Base-by-base conservation (phyloP, 1,139 yeast species). In the Yamadazyma buinensis region DNA sequence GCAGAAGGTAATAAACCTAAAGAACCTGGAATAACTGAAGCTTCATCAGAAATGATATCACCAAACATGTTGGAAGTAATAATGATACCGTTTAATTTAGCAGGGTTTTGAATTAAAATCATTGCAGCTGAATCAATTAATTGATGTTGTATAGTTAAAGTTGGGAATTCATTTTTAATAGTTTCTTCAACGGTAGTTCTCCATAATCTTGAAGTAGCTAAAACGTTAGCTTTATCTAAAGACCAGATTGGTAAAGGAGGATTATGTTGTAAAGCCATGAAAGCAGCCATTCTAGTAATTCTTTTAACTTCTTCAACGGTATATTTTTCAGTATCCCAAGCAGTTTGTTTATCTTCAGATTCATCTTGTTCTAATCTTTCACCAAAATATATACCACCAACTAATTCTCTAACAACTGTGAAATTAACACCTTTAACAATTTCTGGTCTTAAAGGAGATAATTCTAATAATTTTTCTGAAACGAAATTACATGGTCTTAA, bases 101-200 rank as follows among this genome's bases (percentile, higher is more conserved):
- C 83, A 51, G 98, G 98, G 44, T 76, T 77, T 67, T 92, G 87
- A 49, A 92, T 85, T 51, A 92, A 68, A 52, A 90, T 88, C 98
- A 92, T 92, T 33, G 98, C 97, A 33, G 98, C 98, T 9, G 97
- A 87, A 63, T 92, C 98, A 53, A 92, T 90, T 62, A 92, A 77
- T 69, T 92, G 98, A 64, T 92, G 96, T 59, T 90, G 86, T 27
- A 88, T 72, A 12, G 72, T 73, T 51, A 92, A 71, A 52, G 80
- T 84, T 34, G 98, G 98, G 71, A 92, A 92, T 61, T 92, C 98
- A 42, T 78, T 77, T 43, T 72, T 64, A 47, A 92, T 83, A 29
- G 92, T 85, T 55, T 82, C 78, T 47, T 87, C 87, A 29, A 90
- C 97, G 15, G 95, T 86, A 58, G 76, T 80, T 67, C 98, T 80